phyloP scores from a whole-genome alignment of 768 basidiomycete species.

The Boletus sp. region DNA sequence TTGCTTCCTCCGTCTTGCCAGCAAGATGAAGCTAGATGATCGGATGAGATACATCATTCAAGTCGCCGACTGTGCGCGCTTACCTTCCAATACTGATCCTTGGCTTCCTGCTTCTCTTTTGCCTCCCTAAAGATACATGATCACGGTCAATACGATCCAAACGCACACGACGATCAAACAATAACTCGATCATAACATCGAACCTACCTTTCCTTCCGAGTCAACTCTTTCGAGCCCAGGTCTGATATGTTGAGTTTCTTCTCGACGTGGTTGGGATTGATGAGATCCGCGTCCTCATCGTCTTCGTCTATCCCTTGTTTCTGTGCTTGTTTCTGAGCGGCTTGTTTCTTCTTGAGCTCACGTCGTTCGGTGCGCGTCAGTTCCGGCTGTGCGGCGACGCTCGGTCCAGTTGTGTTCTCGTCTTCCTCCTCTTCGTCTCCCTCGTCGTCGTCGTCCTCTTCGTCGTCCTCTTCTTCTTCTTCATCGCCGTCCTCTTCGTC shows the following conservation, averaged over 20 bases:
- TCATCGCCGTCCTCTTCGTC: slow-evolving; percentile 39
- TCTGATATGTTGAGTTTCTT: slow-evolving; percentile 79
- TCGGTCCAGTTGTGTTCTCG: slow-evolving; percentile 33
- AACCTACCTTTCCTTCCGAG: slow-evolving; percentile 62
- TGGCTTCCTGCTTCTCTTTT: slow-evolving; percentile 88
- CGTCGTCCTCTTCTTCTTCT: slow-evolving; percentile 32
- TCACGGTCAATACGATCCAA: not conserved
- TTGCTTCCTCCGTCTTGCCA: slow-evolving; percentile 91
- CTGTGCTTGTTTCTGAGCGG: slow-evolving; percentile 41
- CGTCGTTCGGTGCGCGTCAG: slow-evolving; percentile 69
- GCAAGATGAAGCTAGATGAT: slow-evolving; percentile 54
- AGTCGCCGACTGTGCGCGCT: slow-evolving; percentile 7
- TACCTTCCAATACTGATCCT: slow-evolving; percentile 87
- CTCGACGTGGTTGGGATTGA: slow-evolving; percentile 73
- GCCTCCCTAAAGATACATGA: slow-evolving; percentile 56
- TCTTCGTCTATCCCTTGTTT: slow-evolving; percentile 42
- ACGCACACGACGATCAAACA: not conserved
- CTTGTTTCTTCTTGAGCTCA: slow-evolving; percentile 82
- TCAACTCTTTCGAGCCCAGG: slow-evolving; percentile 59
- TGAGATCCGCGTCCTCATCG: slow-evolving; percentile 64
- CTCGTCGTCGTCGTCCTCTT: slow-evolving; percentile 42
- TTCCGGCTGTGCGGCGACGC: slow-evolving; percentile 43
- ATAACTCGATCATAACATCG: not conserved
- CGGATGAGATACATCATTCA: not conserved
- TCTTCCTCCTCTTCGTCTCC: slow-evolving; percentile 40